Percentiles rank a stretch among this genome's conserved stretches.
These are phyloP conservation scores for Ploettnerulaceae sp. DNA, from an alignment of 2,329 filamentous ascomycete genomes.

Conservation along the genomic window DNA sequence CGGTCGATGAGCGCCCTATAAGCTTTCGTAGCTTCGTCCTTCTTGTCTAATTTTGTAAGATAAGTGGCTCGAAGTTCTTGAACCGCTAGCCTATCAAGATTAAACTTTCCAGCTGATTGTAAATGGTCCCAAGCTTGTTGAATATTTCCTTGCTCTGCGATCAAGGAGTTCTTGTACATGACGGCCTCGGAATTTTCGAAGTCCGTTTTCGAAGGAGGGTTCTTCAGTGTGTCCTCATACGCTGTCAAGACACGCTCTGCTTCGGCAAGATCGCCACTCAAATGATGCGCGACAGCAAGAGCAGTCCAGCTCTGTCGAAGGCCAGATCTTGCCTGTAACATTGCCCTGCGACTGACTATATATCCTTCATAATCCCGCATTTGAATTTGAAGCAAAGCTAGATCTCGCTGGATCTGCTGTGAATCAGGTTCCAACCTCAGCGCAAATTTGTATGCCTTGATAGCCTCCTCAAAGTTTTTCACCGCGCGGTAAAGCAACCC, in stretches of 20 bases:
- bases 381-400: slow-evolving; percentile 90
- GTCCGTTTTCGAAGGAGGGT: slow-evolving; percentile 68
- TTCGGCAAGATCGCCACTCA: slow-evolving; percentile 77
- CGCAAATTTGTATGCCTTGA: slow-evolving; percentile 98
- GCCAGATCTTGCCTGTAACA: slow-evolving; percentile 79
- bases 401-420: slow-evolving; percentile 85
- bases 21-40: slow-evolving; percentile 74
- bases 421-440: slow-evolving; percentile 91
- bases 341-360: slow-evolving; percentile 78
- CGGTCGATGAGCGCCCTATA: slow-evolving; percentile 78
- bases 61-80: slow-evolving; percentile 86
- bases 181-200: slow-evolving; percentile 91
- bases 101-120: slow-evolving; percentile 69
- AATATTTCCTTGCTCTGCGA: slow-evolving; percentile 81
- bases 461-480: slow-evolving; percentile 98
- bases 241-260: slow-evolving; percentile 88
- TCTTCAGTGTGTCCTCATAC: slow-evolving; percentile 90
- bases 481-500: slow-evolving; percentile 86
- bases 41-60: slow-evolving; percentile 68
- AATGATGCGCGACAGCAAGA: slow-evolving; percentile 87
- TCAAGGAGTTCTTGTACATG: slow-evolving; percentile 92
- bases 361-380: slow-evolving; percentile 96
- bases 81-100: slow-evolving; percentile 77
- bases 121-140: slow-evolving; percentile 83
- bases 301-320: slow-evolving; percentile 95